Evolutionary conservation across 2,329 filamentous ascomycete species (phyloP).

Genomic region (Aspergillus arachidicola): DNA sequence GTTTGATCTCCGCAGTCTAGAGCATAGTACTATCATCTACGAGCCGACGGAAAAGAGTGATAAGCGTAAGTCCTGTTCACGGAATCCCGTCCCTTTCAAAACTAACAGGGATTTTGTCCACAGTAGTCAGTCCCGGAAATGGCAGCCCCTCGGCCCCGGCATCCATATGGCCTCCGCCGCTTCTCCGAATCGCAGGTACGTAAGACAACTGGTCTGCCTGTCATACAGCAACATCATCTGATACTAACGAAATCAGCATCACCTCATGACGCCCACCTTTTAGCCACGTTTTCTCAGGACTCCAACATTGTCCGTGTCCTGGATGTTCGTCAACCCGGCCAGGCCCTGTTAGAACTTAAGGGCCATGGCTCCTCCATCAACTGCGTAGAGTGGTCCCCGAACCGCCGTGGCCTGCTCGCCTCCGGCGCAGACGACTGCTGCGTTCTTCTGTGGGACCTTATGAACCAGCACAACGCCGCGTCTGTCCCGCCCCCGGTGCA

Average conservation of each 20-base stretch:
- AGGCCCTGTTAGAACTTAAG: conserved; percentile 88
- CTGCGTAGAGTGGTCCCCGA: conserved; percentile 93
- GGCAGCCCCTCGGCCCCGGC: conserved; percentile 75
- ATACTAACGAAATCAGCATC: conserved; percentile 61
- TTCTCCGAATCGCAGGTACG: conserved; percentile 48
- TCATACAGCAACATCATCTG: not conserved
- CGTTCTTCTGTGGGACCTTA: conserved; percentile 90
- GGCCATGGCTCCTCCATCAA: conserved; percentile 86
- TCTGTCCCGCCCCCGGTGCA: conserved; percentile 44
- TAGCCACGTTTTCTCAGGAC: conserved; percentile 96
- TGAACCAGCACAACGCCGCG: conserved; percentile 64
- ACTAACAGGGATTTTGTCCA: conserved; percentile 8
- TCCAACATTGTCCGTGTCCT: conserved; percentile 91
- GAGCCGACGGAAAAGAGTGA: conserved; percentile 87
- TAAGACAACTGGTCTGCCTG: not conserved
- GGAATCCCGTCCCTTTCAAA: too few species aligned
- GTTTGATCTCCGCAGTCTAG: conserved; percentile 94
- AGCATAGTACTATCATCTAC: conserved; percentile 99
- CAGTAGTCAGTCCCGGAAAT: conserved; percentile 53
- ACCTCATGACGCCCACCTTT: conserved; percentile 89
- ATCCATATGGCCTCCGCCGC: conserved; percentile 61
- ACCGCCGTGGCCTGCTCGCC: conserved; percentile 81
- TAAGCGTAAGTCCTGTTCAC: conserved; percentile 54
- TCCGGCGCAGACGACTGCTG: conserved; percentile 91
- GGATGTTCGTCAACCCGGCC: conserved; percentile 92